Evolutionary conservation across 352 stramenopile genomes (phyloP).

Genomic region (Pythium rishiriense): DNA sequence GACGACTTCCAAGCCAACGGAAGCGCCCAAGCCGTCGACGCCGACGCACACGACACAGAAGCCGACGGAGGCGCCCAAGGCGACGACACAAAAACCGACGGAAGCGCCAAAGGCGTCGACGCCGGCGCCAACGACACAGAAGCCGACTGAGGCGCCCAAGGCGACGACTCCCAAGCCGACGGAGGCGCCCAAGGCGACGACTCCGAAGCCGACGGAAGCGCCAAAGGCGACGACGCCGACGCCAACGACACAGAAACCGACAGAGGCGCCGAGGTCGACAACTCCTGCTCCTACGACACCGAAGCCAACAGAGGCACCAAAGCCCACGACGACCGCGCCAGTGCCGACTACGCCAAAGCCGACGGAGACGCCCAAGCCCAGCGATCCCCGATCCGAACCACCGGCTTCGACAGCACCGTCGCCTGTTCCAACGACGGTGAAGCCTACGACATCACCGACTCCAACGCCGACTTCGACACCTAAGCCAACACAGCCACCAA

Average conservation of each 20-base stretch:
- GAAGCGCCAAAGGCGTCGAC: background rate
- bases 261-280: background rate
- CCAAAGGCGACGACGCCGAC: background rate
- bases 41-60: too few species aligned
- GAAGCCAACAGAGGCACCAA: background rate
- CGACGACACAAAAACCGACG: too few species aligned
- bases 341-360: conserved; percentile 2
- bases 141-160: background rate
- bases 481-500: background rate
- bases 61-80: too few species aligned
- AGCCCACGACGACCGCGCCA: background rate
- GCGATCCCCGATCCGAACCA: too few species aligned
- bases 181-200: background rate
- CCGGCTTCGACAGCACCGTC: background rate
- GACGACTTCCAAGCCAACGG: too few species aligned
- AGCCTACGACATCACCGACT: background rate
- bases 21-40: too few species aligned
- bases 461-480: background rate
- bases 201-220: background rate
- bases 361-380: background rate
- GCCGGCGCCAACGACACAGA: background rate
- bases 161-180: background rate
- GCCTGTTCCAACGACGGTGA: background rate
- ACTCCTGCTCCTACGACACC: background rate
- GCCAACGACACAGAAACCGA: background rate